Conservation (phyloP, 257 asterid species). For the Capsicum rhomboideum region DNA sequence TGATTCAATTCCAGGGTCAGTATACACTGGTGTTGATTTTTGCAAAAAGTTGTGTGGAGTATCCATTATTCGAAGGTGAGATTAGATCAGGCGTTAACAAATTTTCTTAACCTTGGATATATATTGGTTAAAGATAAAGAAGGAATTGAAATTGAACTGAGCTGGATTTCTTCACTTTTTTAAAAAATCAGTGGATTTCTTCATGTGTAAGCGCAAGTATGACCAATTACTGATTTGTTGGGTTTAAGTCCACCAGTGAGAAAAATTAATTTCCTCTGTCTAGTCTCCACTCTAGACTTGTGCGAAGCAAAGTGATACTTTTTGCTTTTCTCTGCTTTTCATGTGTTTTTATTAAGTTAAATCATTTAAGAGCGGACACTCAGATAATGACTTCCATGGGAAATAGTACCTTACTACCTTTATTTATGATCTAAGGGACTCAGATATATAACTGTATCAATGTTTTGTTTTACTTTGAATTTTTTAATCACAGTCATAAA, state of each 20-base stretch:
- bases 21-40: conserved; percentile 92
- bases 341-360: neutral
- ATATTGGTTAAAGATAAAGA: neutral
- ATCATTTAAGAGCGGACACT: neutral
- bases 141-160: neutral
- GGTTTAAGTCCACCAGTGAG: neutral
- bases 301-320: neutral
- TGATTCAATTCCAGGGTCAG: conserved; percentile 52
- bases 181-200: neutral
- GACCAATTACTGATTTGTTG: neutral
- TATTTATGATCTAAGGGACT: neutral
- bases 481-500: neutral
- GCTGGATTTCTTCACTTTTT: neutral
- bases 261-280: neutral
- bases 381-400: neutral
- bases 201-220: neutral
- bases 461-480: neutral
- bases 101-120: neutral
- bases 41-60: conserved; percentile 99
- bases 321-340: neutral
- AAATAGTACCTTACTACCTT: neutral
- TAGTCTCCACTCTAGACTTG: neutral
- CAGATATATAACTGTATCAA: neutral
- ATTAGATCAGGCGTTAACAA: conserved; percentile 1
- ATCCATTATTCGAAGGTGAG: conserved; percentile 93